Conservation (phyloP, 371 early-diverging fungal genomes). For the Mortierella sp. region DNA sequence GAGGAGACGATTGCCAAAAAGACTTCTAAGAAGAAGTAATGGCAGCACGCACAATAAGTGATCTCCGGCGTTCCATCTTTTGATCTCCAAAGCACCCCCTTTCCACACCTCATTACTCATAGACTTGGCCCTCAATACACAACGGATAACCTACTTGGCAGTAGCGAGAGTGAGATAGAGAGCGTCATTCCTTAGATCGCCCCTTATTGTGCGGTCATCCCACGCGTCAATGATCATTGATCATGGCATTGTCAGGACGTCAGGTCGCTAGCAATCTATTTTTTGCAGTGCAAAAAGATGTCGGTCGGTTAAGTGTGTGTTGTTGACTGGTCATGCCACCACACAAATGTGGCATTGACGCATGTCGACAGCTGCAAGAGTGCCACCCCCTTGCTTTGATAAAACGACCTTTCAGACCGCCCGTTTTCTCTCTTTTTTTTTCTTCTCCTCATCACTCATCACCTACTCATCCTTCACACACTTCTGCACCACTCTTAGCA, state of each 20-base stretch:
- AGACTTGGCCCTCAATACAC: too few relatives aligned
- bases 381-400: neutral
- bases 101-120: too few relatives aligned
- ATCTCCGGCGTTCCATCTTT: neutral
- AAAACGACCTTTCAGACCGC: neutral
- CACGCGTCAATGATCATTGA: too few relatives aligned
- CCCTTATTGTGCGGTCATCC: too few relatives aligned
- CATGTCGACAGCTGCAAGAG: neutral
- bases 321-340: neutral
- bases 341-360: neutral
- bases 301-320: neutral
- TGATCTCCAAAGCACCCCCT: neutral
- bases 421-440: conserved; percentile 12
- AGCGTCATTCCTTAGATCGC: too few relatives aligned
- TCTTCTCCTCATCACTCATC: conserved; percentile 1
- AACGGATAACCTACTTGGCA: too few relatives aligned
- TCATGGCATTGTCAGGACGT: too few relatives aligned
- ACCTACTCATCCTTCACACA: neutral
- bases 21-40: conserved; percentile 93
- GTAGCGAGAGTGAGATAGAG: too few relatives aligned
- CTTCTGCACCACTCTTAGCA: neutral
- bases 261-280: neutral
- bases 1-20: conserved; percentile 98
- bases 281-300: neutral
- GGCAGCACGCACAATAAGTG: neutral